Conservation (phyloP, 106 monocot genomes). For the Iris macrosiphon region DNA sequence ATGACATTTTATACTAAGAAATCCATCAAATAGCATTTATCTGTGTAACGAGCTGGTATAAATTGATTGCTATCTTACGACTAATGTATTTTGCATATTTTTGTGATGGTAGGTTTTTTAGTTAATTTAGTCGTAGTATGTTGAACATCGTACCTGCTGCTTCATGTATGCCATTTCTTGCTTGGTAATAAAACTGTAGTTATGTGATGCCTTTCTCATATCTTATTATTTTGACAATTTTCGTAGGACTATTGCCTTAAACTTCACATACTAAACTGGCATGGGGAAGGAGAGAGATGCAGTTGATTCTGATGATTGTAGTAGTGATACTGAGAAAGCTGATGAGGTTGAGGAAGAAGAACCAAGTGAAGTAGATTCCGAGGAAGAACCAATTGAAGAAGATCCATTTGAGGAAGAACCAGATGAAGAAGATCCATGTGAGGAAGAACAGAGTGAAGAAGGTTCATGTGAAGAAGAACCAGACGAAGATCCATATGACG, state of each 20-base stretch:
- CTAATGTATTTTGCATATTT: too few species aligned
- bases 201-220: not conserved
- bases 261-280: not conserved
- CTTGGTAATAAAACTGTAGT: too few species aligned
- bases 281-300: conserved; percentile 7
- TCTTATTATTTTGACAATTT: not conserved
- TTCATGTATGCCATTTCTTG: too few species aligned
- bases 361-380: conserved; percentile 5
- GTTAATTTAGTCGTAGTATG: too few species aligned
- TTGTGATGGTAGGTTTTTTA: too few species aligned
- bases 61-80: too few species aligned
- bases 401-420: not conserved
- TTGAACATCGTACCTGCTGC: too few species aligned
- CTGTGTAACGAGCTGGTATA: too few species aligned
- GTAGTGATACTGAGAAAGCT: not conserved
- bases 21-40: too few species aligned
- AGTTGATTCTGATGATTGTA: not conserved
- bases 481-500: not conserved
- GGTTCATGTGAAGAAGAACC: not conserved
- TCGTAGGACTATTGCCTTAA: not conserved
- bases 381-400: conserved; percentile 4
- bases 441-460: not conserved
- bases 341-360: conserved; percentile 7
- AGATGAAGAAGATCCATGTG: conserved; percentile 7
- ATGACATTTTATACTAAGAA: too few species aligned